Evolutionary conservation across 345 rosid species (phyloP).

Genomic region (Aquilaria yunnanensis): DNA sequence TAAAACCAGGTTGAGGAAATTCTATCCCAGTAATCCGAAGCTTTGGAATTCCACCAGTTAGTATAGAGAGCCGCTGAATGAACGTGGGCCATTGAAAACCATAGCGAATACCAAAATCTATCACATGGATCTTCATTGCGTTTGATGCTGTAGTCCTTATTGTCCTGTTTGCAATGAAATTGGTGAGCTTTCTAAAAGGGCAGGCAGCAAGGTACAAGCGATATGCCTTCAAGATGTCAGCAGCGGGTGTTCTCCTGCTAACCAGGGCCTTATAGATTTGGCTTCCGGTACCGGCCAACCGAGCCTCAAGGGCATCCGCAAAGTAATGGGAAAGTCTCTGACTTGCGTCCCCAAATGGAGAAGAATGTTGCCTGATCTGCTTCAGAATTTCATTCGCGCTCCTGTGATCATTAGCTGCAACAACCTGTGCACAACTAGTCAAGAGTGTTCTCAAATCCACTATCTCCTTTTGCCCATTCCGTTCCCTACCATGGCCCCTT

Average conservation of each 20-base stretch:
- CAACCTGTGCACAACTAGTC: conserved; percentile 40
- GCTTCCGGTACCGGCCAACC: conserved; percentile 26
- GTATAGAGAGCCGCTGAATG: conserved; percentile 30
- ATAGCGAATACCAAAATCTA: conserved; percentile 44
- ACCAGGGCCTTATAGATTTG: conserved; percentile 13
- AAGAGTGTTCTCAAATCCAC: conserved; percentile 46
- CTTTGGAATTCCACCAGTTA: conserved; percentile 31
- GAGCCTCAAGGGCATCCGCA: conserved; percentile 47
- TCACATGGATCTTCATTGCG: conserved; percentile 33
- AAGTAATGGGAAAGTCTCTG: conserved; percentile 45
- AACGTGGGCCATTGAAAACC: conserved; percentile 55
- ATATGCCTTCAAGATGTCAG: conserved; percentile 32
- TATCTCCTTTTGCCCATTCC: conserved; percentile 17
- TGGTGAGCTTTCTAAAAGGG: conserved; percentile 31
- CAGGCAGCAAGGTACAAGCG: conserved; percentile 20
- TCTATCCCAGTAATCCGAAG: conserved; percentile 52
- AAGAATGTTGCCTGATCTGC: conserved; percentile 17
- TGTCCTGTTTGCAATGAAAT: conserved; percentile 24
- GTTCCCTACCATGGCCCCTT: conserved; percentile 18
- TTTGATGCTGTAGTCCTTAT: conserved; percentile 27
- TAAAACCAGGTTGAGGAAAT: conserved; percentile 35
- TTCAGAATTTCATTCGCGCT: conserved; percentile 10
- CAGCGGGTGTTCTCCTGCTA: conserved; percentile 17
- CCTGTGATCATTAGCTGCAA: conserved; percentile 12
- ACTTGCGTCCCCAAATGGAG: conserved; percentile 25